Conservation (phyloP, 176 grass and related monocot species). For the Lolium perenne region DNA sequence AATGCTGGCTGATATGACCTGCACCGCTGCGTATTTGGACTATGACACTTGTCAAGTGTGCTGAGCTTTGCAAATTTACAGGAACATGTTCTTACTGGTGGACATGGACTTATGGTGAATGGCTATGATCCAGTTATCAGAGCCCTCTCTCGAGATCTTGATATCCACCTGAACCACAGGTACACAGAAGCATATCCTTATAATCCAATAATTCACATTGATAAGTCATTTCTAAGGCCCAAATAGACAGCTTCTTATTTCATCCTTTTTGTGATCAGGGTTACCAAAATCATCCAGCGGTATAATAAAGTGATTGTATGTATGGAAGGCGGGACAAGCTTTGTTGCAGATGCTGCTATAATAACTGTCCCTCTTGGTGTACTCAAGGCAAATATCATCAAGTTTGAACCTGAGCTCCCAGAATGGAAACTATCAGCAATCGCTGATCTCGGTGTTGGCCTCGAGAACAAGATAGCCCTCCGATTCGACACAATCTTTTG, state of each 20-base stretch:
- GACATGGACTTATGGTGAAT: constrained; percentile 97
- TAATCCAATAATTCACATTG: constrained; percentile 16
- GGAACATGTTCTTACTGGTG: constrained; percentile 98
- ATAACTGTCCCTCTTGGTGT: constrained; percentile 94
- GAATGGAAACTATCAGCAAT: constrained; percentile 88
- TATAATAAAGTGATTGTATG: constrained; percentile 85
- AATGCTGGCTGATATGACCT: constrained; percentile 13
- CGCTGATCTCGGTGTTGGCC: constrained; percentile 80
- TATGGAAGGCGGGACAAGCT: constrained; percentile 72
- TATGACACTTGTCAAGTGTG: background rate
- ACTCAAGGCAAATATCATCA: constrained; percentile 91
- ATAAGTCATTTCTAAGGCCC: background rate
- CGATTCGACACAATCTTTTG: constrained; percentile 80
- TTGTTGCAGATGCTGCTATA: constrained; percentile 87
- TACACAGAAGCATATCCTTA: constrained; percentile 30
- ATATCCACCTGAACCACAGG: constrained; percentile 94
- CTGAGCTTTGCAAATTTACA: constrained; percentile 53
- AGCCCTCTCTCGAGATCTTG: constrained; percentile 79
- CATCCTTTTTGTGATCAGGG: constrained; percentile 51
- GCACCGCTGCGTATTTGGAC: background rate
- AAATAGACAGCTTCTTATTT: background rate
- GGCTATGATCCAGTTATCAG: constrained; percentile 98
- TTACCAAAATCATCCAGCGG: constrained; percentile 76
- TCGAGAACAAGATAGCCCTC: constrained; percentile 96
- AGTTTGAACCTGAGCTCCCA: constrained; percentile 89